Percentiles rank a stretch among this genome's conserved stretches.
Evolutionary conservation across 176 grass and related monocot species (phyloP).

Genomic region (Phoenix dactylifera): DNA sequence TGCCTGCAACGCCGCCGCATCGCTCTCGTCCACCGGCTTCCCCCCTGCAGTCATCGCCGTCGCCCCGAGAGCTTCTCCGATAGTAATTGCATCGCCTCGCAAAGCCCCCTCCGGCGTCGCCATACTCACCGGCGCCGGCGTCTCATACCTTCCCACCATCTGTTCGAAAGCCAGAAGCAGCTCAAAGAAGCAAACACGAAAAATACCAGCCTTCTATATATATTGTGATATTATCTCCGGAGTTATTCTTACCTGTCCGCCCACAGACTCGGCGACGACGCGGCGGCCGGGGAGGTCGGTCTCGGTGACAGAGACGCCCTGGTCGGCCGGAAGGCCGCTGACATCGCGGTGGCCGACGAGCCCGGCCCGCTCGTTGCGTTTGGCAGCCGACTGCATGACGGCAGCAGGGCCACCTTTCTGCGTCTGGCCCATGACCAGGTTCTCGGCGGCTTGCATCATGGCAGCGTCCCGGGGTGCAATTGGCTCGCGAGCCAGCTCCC

Average conservation of each 20-base stretch:
- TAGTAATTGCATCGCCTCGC: constrained; percentile 3
- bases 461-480: constrained; percentile 51
- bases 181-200: neutral
- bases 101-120: neutral
- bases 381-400: constrained; percentile 41
- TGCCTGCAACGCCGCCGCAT: constrained; percentile 43
- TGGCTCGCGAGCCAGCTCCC: constrained; percentile 24
- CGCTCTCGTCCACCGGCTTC: constrained; percentile 27
- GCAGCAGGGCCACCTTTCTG: constrained; percentile 28
- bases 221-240: neutral
- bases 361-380: constrained; percentile 29
- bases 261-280: constrained; percentile 49
- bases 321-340: constrained; percentile 9
- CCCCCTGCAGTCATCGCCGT: constrained; percentile 10
- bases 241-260: constrained; percentile 25
- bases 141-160: constrained; percentile 11
- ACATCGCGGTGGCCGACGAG: constrained; percentile 25
- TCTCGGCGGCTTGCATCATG: constrained; percentile 53
- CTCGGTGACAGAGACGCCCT: constrained; percentile 37
- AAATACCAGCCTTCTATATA: neutral
- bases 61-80: constrained; percentile 32
- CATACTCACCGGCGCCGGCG: constrained; percentile 3
- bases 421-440: constrained; percentile 26
- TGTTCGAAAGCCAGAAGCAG: neutral
- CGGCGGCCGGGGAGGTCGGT: constrained; percentile 25